phyloP scores from a whole-genome alignment of 768 basidiomycete species.

The Suillus americanus region DNA sequence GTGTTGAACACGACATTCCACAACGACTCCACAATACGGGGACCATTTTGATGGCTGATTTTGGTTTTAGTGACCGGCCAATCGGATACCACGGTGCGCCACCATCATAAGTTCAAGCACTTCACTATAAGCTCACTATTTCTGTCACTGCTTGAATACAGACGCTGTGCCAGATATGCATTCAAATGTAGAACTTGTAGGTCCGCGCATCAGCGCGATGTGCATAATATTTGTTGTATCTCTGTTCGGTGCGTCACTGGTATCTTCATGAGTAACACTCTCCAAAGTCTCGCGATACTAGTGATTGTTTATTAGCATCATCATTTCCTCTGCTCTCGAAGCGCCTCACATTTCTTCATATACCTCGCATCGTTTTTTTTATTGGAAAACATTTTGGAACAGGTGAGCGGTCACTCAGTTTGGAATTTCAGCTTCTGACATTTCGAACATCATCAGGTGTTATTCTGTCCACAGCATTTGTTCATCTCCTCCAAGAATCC shows the following conservation, averaged over 20 bases:
- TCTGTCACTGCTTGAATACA: neutral
- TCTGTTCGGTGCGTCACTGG: slow-evolving; percentile 53
- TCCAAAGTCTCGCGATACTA: neutral
- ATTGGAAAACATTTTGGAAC: slow-evolving; percentile 89
- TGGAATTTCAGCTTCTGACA: neutral
- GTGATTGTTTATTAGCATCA: slow-evolving; percentile 46
- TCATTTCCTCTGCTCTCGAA: slow-evolving; percentile 71
- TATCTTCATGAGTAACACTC: slow-evolving; percentile 2
- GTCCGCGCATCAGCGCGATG: slow-evolving; percentile 36
- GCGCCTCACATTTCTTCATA: slow-evolving; percentile 48
- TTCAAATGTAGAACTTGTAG: neutral
- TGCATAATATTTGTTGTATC: slow-evolving; percentile 58
- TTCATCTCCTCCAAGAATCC: slow-evolving; percentile 77
- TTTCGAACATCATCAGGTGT: slow-evolving; percentile 48
- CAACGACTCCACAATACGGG: neutral
- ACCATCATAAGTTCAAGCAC: neutral
- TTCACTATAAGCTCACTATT: neutral
- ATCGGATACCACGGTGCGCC: neutral
- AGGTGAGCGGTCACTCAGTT: slow-evolving; percentile 33
- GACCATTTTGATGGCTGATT: neutral
- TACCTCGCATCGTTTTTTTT: slow-evolving; percentile 73
- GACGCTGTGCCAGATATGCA: neutral
- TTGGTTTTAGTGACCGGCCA: neutral
- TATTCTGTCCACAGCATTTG: slow-evolving; percentile 81
- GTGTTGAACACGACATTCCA: neutral